Percentiles rank a stretch among this genome's conserved stretches.
phyloP scores from a whole-genome alignment of 1,284 basidiomycete species.

The Trichosporon faecale region DNA sequence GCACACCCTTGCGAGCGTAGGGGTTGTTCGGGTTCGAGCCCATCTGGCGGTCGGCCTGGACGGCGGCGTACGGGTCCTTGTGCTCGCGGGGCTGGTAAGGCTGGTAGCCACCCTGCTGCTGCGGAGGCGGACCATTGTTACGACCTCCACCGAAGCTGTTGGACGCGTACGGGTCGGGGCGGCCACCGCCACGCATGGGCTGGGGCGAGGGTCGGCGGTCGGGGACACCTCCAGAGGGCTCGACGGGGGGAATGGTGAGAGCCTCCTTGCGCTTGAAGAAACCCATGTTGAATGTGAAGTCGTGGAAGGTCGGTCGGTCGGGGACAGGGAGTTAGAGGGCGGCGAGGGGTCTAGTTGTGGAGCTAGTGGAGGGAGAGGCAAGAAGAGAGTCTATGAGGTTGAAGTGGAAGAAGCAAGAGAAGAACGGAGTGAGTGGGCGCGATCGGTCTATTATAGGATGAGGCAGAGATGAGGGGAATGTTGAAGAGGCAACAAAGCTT shows the following conservation, averaged over 20 bases:
- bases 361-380: background rate
- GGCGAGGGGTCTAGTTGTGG: background rate
- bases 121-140: conserved; percentile 47
- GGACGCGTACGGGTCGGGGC: conserved; percentile 39
- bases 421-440: background rate
- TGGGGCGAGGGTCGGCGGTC: conserved; percentile 17
- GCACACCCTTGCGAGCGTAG: conserved; percentile 19
- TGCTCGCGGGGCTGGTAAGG: conserved; percentile 4
- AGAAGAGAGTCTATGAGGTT: background rate
- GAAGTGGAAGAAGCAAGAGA: background rate
- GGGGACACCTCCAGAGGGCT: conserved; percentile 31
- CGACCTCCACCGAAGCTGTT: conserved; percentile 43
- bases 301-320: conserved; percentile 1
- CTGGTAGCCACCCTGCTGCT: conserved; percentile 54
- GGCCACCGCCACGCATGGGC: conserved; percentile 21
- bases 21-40: conserved; percentile 48
- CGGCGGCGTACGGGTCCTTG: conserved; percentile 17
- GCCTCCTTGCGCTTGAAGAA: conserved; percentile 68
- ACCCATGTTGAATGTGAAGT: conserved; percentile 60
- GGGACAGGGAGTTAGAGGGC: background rate
- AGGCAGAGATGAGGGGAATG: background rate
- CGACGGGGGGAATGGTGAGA: conserved; percentile 63
- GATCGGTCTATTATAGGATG: background rate
- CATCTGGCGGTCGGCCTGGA: conserved; percentile 57
- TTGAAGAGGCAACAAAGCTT: background rate